Evolutionary conservation across 192 early-diverging fungal genomes (phyloP), one percentile per base, ranked within the genome.

Genomic region (Chytriomyces confervae): DNA sequence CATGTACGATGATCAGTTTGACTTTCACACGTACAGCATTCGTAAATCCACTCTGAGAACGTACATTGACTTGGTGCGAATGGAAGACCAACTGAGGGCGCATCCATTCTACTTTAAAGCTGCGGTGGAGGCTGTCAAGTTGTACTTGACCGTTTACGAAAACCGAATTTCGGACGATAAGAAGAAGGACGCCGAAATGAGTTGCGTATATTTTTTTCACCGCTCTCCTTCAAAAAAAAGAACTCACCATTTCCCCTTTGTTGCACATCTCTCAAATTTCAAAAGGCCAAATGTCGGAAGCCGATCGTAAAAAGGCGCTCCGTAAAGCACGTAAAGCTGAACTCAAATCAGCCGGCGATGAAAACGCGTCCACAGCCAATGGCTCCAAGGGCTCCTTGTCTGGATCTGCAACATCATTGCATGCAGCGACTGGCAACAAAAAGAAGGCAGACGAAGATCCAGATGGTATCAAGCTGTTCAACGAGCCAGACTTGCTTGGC

Each of bases 1-100:
- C 66, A 94, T 93, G 78, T 90, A 91, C 49, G 95, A 95, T 66
- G 95, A 96, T 72, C 94, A 97, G 84, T 95, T 96, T 69, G 97
- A 99, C 82, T 99, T 98, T 88, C 97, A 99, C 81, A 86, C 87
- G 23, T 99, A 98, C 83, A 93, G 90, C 68, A 84, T 96, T 46
- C 94, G 97, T 76, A 97, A 97, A 85, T 85, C 86, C 51, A 96
- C 96, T 44, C 79, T 98, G 51, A 88, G 95, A 47, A 86, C 95
- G 9, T 99, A 99, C 76, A 80, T 95, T 8, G 91, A 94, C 18
- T 86, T 97, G 57, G 79, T 99, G 18, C 80, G 86, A n/a, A 89
- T 91, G 72, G 95, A 95, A 78, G 93, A 95, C 83, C 82, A 86
- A 43, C 66, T 99, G 11, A 90, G 91, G 36, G 79, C 81, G 3